Base-by-base conservation (phyloP, 2,329 filamentous ascomycete species). In the Emmonsiellopsis sp. region DNA sequence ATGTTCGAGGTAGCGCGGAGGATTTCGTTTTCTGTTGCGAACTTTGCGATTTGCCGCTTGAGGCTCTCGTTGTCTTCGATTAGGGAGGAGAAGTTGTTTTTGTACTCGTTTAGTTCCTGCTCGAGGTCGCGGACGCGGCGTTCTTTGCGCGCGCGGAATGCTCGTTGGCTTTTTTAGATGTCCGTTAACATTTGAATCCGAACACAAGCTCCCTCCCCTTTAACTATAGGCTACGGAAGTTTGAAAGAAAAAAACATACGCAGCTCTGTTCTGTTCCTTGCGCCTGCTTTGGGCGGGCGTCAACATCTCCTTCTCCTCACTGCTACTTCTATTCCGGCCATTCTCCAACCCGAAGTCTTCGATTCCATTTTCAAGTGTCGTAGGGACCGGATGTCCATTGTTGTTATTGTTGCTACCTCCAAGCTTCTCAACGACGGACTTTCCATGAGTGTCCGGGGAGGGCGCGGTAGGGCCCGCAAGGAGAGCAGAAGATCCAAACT, bases 71-170 rank as follows among this genome's bases (percentile, higher is more conserved):
- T 96, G 68, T 96, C 91, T 44, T 84, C 82, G 41, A 84, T 80
- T 0, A 93, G 80, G 35, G 81, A 79, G 53, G 84, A 80, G 50
- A 88, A 86, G 49, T 84, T 83, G 55, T 84, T 82, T 66, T 95
- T 86, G 34, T 96, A 82, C 48, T 76, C 79, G 49, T 82, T 85
- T 31, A 97, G 83, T 68, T 95, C 93, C 54, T 83, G 81, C 71
- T 97, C 91, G 26, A 97, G 84, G 57, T 97, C 90, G 68, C 91
- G 91, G 58, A 97, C 90, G 65, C 95, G 91, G 54, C 85, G 86
- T 69, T 97, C 92, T 71, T 97, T 97, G 61, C 92, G 86, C 71
- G 97, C 92, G 56, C 92, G 89, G 70, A 97, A 97, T 34, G 93
- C 92, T 62, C 92, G 86, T 78, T 97, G 93, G 47, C 92, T 96